Conservation (phyloP, 768 basidiomycete species). For the Melanogaster broomeanus region DNA sequence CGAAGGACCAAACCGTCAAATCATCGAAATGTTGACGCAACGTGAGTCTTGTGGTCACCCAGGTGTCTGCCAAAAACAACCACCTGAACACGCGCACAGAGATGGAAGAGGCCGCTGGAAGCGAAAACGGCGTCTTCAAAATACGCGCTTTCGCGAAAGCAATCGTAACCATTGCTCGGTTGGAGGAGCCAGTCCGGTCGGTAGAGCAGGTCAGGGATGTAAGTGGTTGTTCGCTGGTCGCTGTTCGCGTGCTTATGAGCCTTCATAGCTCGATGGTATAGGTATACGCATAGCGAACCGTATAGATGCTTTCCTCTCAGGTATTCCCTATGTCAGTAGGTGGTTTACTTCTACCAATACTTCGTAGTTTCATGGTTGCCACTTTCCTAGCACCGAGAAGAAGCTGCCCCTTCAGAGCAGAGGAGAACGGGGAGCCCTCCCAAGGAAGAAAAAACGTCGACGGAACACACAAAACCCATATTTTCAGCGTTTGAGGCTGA, state of each 20-base stretch:
- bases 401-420: slow-evolving; percentile 6
- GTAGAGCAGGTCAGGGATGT: slow-evolving; percentile 39
- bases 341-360: slow-evolving; percentile 8
- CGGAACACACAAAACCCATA: slow-evolving; percentile 1
- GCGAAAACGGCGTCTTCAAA: slow-evolving; percentile 49
- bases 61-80: not conserved
- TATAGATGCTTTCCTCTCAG: slow-evolving; percentile 43
- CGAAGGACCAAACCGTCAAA: slow-evolving; percentile 35
- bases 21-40: slow-evolving; percentile 42
- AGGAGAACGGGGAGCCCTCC: slow-evolving; percentile 3
- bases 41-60: slow-evolving; percentile 32
- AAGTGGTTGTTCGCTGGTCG: slow-evolving; percentile 9
- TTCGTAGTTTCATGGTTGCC: slow-evolving; percentile 2
- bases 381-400: slow-evolving; percentile 13
- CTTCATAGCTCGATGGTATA: slow-evolving; percentile 32
- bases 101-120: slow-evolving; percentile 36
- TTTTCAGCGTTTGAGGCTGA: slow-evolving; percentile 6
- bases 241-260: slow-evolving; percentile 8
- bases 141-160: slow-evolving; percentile 51
- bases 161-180: slow-evolving; percentile 41
- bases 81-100: slow-evolving; percentile 24
- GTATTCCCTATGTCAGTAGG: slow-evolving; percentile 38
- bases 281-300: slow-evolving; percentile 45
- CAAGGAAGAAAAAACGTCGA: slow-evolving; percentile 2
- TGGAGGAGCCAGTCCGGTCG: slow-evolving; percentile 45